Conservation (phyloP, 805 yeast genomes). For the Yarrowia porcina region DNA sequence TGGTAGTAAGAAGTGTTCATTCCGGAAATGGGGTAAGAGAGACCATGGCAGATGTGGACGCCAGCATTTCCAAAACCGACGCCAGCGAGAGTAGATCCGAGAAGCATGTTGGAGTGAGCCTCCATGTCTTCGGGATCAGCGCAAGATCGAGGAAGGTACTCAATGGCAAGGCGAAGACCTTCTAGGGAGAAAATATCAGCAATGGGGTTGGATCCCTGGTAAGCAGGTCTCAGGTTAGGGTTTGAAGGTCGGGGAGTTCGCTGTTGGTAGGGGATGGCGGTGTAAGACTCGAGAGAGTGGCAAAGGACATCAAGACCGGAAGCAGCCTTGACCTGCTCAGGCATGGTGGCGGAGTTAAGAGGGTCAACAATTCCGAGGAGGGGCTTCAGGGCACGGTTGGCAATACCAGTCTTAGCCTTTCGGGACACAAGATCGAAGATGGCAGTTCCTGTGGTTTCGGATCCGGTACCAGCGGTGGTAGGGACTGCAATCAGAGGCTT, state of each 20-base stretch:
- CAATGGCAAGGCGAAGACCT: constrained; percentile 42
- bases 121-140: constrained; percentile 43
- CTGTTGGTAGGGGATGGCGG: constrained; percentile 44
- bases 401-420: constrained; percentile 46
- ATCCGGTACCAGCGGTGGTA: constrained; percentile 49
- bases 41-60: constrained; percentile 45
- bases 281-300: constrained; percentile 47
- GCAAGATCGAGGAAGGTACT: constrained; percentile 43
- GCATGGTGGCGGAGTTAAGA: constrained; percentile 42
- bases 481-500: constrained; percentile 46
- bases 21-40: constrained; percentile 43
- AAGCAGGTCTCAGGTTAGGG: constrained; percentile 42
- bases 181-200: constrained; percentile 46
- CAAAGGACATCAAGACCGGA: constrained; percentile 47
- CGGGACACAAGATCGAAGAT: constrained; percentile 43
- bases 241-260: constrained; percentile 41
- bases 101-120: constrained; percentile 45
- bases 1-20: constrained; percentile 41
- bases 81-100: constrained; percentile 47
- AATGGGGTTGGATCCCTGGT: constrained; percentile 47
- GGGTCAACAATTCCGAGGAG: constrained; percentile 47
- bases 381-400: constrained; percentile 45
- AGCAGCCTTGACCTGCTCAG: constrained; percentile 43
- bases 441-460: constrained; percentile 48
- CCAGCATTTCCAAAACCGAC: constrained; percentile 49